These are phyloP conservation scores for Aspergillus sp. DNA, from an alignment of 2,329 filamentous ascomycete species.

Conservation along the genomic window DNA sequence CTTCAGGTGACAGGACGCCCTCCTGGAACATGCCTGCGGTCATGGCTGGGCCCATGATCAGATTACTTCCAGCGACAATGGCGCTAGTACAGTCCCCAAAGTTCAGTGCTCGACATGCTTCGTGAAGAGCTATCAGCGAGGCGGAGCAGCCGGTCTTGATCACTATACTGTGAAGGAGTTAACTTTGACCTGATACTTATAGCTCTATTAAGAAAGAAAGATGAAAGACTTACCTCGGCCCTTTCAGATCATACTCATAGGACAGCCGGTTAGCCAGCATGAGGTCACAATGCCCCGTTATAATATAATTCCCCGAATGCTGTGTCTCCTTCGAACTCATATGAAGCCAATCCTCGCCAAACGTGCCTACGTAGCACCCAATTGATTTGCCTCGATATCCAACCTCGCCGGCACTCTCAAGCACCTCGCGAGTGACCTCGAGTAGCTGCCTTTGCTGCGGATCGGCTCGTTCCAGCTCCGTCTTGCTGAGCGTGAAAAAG, in stretches of 20 bases:
- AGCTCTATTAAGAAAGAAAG: too few species aligned
- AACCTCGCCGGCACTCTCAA: constrained; percentile 22
- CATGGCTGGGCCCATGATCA: neutral
- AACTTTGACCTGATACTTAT: too few species aligned
- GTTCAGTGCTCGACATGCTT: constrained; percentile 19
- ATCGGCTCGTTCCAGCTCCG: constrained; percentile 17
- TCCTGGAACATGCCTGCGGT: neutral
- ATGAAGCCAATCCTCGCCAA: constrained; percentile 14
- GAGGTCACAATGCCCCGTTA: constrained; percentile 4
- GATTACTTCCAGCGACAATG: constrained; percentile 31
- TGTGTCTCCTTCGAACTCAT: constrained; percentile 6
- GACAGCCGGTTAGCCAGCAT: constrained; percentile 10
- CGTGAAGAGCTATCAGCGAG: constrained; percentile 30
- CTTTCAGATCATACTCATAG: constrained; percentile 21
- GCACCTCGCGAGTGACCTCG: constrained; percentile 23
- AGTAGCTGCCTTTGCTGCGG: constrained; percentile 26
- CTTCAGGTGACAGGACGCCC: neutral
- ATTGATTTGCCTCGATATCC: constrained; percentile 22
- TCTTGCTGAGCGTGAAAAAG: constrained; percentile 15
- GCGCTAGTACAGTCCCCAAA: constrained; percentile 17
- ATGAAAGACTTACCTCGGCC: constrained; percentile 7
- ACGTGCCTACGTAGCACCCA: constrained; percentile 16
- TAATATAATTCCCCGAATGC: constrained; percentile 1
- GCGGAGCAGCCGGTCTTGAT: constrained; percentile 40
- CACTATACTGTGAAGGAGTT: constrained; percentile 14